phyloP scores from a whole-genome alignment of 2,329 filamentous ascomycete species.

The Aulographum hederae region DNA sequence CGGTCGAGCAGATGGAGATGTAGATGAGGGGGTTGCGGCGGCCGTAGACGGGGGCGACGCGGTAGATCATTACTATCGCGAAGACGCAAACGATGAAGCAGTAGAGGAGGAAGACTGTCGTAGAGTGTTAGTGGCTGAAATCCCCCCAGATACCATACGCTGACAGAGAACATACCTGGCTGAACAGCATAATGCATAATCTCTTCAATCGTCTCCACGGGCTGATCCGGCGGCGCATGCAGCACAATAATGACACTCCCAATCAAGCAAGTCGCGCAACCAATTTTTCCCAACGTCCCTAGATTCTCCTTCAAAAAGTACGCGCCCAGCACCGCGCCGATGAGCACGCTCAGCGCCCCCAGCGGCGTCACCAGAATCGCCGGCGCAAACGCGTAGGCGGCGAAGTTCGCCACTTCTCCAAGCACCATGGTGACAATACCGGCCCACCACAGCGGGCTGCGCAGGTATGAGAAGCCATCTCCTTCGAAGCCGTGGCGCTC shows the following conservation, averaged over 20 bases:
- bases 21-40: constrained; percentile 94
- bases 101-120: constrained; percentile 76
- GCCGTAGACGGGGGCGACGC: constrained; percentile 71
- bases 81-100: constrained; percentile 65
- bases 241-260: constrained; percentile 95
- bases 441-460: constrained; percentile 93
- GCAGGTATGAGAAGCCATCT: constrained; percentile 85
- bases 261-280: constrained; percentile 89
- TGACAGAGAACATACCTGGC: constrained; percentile 44
- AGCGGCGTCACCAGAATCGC: constrained; percentile 96
- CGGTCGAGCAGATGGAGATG: constrained; percentile 92
- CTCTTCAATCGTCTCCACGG: constrained; percentile 79
- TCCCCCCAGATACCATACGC: constrained; percentile 1
- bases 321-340: constrained; percentile 79
- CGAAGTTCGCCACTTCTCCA: constrained; percentile 93
- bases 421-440: constrained; percentile 81
- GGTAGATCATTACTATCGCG: constrained; percentile 90
- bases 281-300: constrained; percentile 79
- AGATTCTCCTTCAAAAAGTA: constrained; percentile 87
- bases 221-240: constrained; percentile 85
- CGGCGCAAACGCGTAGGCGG: constrained; percentile 92
- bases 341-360: constrained; percentile 83
- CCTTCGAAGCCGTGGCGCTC: constrained; percentile 91
- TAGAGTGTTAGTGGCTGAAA: background rate
- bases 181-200: constrained; percentile 81